phyloP scores from a whole-genome alignment of 192 early-diverging fungal species.

The Dispira simplex region DNA sequence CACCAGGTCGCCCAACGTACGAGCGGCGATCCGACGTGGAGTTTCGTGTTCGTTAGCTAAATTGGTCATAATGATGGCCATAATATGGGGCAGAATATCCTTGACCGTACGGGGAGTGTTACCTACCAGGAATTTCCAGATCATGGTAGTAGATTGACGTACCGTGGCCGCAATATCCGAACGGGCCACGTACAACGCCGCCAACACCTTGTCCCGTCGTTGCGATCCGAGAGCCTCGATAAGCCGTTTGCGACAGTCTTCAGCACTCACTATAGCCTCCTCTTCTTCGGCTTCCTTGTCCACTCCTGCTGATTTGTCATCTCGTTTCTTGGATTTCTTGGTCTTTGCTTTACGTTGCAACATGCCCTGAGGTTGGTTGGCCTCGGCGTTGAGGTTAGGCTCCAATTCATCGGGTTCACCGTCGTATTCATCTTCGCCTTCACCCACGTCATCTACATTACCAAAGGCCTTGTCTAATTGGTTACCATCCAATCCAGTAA shows the following conservation, averaged over 20 bases:
- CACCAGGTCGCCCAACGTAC: conserved; percentile 88
- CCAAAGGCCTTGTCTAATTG: conserved; percentile 21
- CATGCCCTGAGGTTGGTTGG: conserved; percentile 5
- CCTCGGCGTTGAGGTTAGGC: conserved; percentile 6
- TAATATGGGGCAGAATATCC: conserved; percentile 82
- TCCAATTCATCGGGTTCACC: conserved; percentile 6
- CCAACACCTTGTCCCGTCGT: conserved; percentile 67
- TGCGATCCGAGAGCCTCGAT: conserved; percentile 71
- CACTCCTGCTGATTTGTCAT: conserved; percentile 20
- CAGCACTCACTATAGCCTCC: not conserved
- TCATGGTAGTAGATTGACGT: conserved; percentile 70
- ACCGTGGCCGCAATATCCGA: conserved; percentile 67
- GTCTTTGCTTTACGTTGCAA: not conserved
- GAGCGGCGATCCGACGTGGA: conserved; percentile 70
- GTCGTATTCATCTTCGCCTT: conserved; percentile 36
- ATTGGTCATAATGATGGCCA: conserved; percentile 75
- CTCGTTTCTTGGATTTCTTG: not conserved
- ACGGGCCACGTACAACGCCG: conserved; percentile 85
- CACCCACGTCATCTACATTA: conserved; percentile 34
- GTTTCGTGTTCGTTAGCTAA: conserved; percentile 63
- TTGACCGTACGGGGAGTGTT: conserved; percentile 96
- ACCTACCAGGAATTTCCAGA: conserved; percentile 91
- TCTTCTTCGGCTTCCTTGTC: not conserved
- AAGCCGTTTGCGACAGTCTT: conserved; percentile 22
- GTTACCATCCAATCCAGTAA: conserved; percentile 69